These are phyloP conservation scores for Dictyostelium purpureum DNA, from an alignment of 78 protist genomes.

Conservation along the genomic window DNA sequence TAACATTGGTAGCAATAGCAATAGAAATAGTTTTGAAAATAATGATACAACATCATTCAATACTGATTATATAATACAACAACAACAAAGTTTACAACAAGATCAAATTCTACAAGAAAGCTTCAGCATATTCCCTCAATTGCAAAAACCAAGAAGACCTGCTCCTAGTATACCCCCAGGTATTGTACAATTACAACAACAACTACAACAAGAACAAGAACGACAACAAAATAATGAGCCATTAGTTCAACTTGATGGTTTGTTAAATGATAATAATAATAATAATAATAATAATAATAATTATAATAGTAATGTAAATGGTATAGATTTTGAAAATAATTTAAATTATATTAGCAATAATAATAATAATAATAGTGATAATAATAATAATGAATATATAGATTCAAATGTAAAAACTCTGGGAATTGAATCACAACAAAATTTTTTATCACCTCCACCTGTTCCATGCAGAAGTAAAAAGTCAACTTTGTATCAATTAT, in stretches of 20 bases:
- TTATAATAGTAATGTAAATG: neutral
- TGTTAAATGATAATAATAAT: neutral
- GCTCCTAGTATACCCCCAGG: too few relatives aligned
- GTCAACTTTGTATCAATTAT: too few relatives aligned
- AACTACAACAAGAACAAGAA: neutral
- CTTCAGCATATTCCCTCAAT: too few relatives aligned
- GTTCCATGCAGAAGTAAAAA: conserved; percentile 21
- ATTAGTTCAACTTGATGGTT: neutral
- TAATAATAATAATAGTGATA: neutral
- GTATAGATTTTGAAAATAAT: neutral
- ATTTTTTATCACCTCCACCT: conserved; percentile 3
- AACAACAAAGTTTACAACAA: too few relatives aligned
- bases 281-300: neutral
- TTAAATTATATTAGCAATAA: neutral
- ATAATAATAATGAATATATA: too few relatives aligned
- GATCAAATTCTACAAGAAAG: neutral
- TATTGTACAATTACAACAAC: neutral
- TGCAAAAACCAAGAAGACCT: too few relatives aligned
- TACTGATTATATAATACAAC: too few relatives aligned
- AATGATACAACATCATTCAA: too few relatives aligned
- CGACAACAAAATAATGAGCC: neutral
- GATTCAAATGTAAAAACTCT: too few relatives aligned
- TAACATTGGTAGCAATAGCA: neutral
- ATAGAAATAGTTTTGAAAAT: neutral
- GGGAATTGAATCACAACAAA: neutral